Base-by-base conservation (phyloP, 805 yeast species). In the Kazachstania viticola region DNA sequence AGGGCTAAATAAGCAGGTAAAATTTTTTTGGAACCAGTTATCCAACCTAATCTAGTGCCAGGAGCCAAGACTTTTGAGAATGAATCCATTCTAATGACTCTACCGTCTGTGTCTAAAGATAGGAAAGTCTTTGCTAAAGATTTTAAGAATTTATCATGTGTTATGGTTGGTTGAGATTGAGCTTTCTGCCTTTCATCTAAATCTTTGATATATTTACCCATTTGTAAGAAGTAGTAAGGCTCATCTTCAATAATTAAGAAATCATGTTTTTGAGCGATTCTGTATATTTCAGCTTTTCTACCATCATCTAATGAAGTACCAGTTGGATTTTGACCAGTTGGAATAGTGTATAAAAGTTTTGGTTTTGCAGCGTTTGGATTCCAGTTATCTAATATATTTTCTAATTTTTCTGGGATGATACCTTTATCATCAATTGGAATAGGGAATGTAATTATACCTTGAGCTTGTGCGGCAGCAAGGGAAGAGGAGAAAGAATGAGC, bases 241-340 rank as follows among this genome's bases (percentile, higher is more conserved):
- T 91, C 98, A 58, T 88, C 98, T 64, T 88, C 98, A 32, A 88
- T 57, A 44, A 88, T 77, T 34, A 88, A 49, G 53, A 88, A 68
- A 61, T 91, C 95, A 57, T 85, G 80, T 62, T 83, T 77, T 52
- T 73, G 76, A 22, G 94, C 88, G 40, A 88, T 53, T 39, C 71
- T 68, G 60, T 85, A 87, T 44, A 91, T 70, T 35, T 68, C 72
- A 39, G 61, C 55, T 62, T 95, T 81, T 64, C 97, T 75, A 49
- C 82, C 87, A 17, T 49, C 60, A 22, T 79, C 64, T 48, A 91
- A 64, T 16, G 84, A 80, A 3, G 94, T 76, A 24, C 98, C 98
- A 14, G 96, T 87, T 41, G 98, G 98, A 69, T 88, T 88, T 65
- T 91, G 97, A 40, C 98, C 98, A 7, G 97, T 91, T 43, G 91